Percentiles rank a stretch among this genome's conserved stretches.
These are phyloP conservation scores for Geoglossum glabrum DNA, from an alignment of 495 filamentous ascomycete species.

Conservation along the genomic window DNA sequence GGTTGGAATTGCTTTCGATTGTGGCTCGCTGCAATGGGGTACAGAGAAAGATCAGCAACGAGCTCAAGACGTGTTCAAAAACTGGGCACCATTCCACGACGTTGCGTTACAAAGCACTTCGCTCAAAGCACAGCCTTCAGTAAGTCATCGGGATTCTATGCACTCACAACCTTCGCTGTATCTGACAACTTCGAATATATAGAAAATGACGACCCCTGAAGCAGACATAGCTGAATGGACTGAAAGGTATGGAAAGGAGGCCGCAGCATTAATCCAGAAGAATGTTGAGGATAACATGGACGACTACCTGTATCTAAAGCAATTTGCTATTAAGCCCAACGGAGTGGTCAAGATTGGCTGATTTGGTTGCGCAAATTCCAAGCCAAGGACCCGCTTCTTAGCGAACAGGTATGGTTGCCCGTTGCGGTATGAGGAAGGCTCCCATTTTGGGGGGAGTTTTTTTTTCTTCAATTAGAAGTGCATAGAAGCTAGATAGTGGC, in stretches of 20 bases:
- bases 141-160: conserved; percentile 10
- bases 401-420: too few species aligned
- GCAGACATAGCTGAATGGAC: conserved; percentile 61
- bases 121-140: conserved; percentile 36
- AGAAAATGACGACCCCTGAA: conserved; percentile 39
- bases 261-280: conserved; percentile 49
- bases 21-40: conserved; percentile 67
- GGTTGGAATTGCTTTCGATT: conserved; percentile 50
- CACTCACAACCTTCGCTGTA: conserved; percentile 30
- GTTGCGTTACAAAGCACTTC: conserved; percentile 67
- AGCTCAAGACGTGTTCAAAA: conserved; percentile 60
- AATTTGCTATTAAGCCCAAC: conserved; percentile 46
- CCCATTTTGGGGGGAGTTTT: too few species aligned
- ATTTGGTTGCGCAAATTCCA: too few species aligned
- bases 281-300: conserved; percentile 58
- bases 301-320: conserved; percentile 86
- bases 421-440: too few species aligned
- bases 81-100: conserved; percentile 92
- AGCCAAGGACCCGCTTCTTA: too few species aligned
- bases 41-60: conserved; percentile 41
- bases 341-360: too few species aligned
- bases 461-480: too few species aligned
- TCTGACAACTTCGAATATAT: conserved; percentile 19
- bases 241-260: conserved; percentile 63
- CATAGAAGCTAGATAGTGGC: too few species aligned